These are phyloP conservation scores for Pyrenula aspistea DNA, from an alignment of 495 filamentous ascomycete species.

Conservation along the genomic window DNA sequence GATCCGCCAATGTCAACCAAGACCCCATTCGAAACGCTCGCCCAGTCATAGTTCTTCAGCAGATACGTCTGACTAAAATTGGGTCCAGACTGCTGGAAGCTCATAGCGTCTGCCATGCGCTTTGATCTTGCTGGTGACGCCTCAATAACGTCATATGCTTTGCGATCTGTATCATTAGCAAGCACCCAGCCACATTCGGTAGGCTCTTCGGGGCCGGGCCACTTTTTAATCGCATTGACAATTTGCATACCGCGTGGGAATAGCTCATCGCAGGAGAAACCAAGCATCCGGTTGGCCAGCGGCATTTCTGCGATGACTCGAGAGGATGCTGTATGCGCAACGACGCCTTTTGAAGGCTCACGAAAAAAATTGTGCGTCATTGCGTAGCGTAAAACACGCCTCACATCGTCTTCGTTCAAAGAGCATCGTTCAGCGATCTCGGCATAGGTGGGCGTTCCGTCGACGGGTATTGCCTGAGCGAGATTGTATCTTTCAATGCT, in stretches of 20 bases:
- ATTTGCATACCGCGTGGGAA: constrained; percentile 7
- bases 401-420: not conserved
- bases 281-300: constrained; percentile 9
- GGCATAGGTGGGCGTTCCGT: not conserved
- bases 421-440: not conserved
- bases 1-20: constrained; percentile 28
- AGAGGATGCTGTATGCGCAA: constrained; percentile 19
- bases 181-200: constrained; percentile 19
- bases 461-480: not conserved
- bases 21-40: constrained; percentile 22
- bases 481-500: not conserved
- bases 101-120: constrained; percentile 15
- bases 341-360: constrained; percentile 6
- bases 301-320: constrained; percentile 9
- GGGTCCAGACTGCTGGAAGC: constrained; percentile 7
- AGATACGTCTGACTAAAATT: constrained; percentile 10
- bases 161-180: constrained; percentile 12
- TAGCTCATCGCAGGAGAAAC: constrained; percentile 7
- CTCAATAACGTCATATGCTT: constrained; percentile 12
- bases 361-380: constrained; percentile 18
- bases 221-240: constrained; percentile 11
- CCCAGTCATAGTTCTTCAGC: constrained; percentile 15
- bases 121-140: constrained; percentile 10
- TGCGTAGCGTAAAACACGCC: constrained; percentile 1
- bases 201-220: constrained; percentile 4